Evolutionary conservation across 352 stramenopile genomes (phyloP).

Genomic region (Poterioochromonas sp.): DNA sequence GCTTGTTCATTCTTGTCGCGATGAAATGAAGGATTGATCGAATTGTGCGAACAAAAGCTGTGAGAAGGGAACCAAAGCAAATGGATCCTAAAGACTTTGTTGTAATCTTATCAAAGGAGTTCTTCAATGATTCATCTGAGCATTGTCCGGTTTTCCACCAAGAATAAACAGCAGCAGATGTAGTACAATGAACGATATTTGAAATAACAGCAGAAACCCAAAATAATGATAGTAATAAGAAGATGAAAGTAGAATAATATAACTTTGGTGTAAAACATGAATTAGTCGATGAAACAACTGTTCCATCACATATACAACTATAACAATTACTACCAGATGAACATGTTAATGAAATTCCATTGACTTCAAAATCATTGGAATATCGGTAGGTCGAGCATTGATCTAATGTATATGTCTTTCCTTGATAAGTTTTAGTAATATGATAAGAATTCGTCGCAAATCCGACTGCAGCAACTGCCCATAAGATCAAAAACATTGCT

Average conservation of each 20-base stretch:
- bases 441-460: constrained; percentile 57
- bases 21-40: constrained; percentile 52
- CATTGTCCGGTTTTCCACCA: constrained; percentile 84
- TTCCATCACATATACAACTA: constrained; percentile 2
- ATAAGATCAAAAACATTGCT: constrained; percentile 74
- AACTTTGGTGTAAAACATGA: not conserved
- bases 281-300: not conserved
- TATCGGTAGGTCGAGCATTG: constrained; percentile 42
- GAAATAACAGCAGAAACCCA: constrained; percentile 77
- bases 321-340: not conserved
- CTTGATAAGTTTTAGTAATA: constrained; percentile 22
- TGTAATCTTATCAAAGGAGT: constrained; percentile 64
- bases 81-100: constrained; percentile 89
- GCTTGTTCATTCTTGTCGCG: constrained; percentile 19
- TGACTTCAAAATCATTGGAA: constrained; percentile 43
- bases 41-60: constrained; percentile 79
- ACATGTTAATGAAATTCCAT: constrained; percentile 44
- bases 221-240: constrained; percentile 84
- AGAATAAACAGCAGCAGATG: constrained; percentile 79
- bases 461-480: constrained; percentile 67
- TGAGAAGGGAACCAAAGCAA: constrained; percentile 81
- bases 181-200: constrained; percentile 82
- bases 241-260: constrained; percentile 51
- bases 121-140: constrained; percentile 54
- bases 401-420: constrained; percentile 36